phyloP scores from a whole-genome alignment of 108 stramenopile species.

The Discostella stelligeroides region DNA sequence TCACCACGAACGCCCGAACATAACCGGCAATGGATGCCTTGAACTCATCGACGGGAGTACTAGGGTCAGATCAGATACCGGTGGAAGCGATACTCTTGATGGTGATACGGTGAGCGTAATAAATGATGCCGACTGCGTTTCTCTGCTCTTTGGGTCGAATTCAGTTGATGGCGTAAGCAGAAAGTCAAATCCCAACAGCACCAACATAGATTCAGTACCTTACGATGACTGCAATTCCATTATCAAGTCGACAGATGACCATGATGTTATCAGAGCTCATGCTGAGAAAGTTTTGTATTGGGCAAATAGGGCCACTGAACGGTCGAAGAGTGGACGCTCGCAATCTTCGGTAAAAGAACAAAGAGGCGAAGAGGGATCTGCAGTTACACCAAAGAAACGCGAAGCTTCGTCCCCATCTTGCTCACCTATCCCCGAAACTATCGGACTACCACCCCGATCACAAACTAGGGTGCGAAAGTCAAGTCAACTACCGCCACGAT shows the following conservation, averaged over 20 bases:
- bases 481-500: conserved; percentile 28
- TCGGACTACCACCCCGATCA: conserved; percentile 32
- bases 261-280: conserved; percentile 44
- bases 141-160: conserved; percentile 21
- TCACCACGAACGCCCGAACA: not conserved
- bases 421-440: conserved; percentile 21
- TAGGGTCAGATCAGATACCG: not conserved
- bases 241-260: conserved; percentile 20
- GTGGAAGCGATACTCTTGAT: conserved; percentile 3
- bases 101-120: not conserved
- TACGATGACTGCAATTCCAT: conserved; percentile 6
- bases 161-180: not conserved
- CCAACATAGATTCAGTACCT: too few species aligned
- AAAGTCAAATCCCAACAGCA: too few species aligned
- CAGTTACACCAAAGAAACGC: not conserved
- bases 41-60: not conserved
- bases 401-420: conserved; percentile 6
- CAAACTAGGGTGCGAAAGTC: conserved; percentile 8
- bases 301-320: conserved; percentile 49
- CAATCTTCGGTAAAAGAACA: not conserved
- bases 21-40: not conserved
- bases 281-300: conserved; percentile 50
- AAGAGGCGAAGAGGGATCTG: not conserved
- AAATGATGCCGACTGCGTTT: conserved; percentile 23
- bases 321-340: conserved; percentile 9